A percentile compares a stretch with the other conserved stretches of the same genome.
These are phyloP conservation scores for baker's yeast (Saccharomyces cerevisiae) DNA, from an alignment of 805 yeast genomes.

Conservation along the genomic window DNA sequence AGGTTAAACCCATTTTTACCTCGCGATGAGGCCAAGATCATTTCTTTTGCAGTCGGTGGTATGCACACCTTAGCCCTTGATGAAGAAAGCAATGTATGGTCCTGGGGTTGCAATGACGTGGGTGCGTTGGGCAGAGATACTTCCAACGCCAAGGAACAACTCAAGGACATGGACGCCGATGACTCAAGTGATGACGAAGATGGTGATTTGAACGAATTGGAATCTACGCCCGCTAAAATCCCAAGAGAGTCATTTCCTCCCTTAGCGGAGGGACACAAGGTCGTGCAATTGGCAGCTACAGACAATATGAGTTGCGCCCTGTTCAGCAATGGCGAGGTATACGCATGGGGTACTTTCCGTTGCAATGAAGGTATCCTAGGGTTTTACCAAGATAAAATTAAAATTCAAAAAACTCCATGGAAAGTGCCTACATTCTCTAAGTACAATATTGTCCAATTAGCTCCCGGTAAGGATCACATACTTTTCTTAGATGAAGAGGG, in stretches of 20 bases:
- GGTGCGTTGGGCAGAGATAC: conserved; percentile 88
- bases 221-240: conserved; percentile 80
- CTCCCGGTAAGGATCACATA: conserved; percentile 89
- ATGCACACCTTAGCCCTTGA: conserved; percentile 88
- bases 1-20: conserved; percentile 74
- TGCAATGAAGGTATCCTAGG: conserved; percentile 89
- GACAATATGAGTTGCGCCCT: conserved; percentile 83
- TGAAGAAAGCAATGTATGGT: conserved; percentile 72
- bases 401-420: conserved; percentile 59
- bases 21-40: conserved; percentile 57
- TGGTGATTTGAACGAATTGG: conserved; percentile 80
- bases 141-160: conserved; percentile 50
- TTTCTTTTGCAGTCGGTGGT: conserved; percentile 90
- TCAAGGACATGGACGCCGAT: conserved; percentile 60
- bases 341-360: conserved; percentile 97
- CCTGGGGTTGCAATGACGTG: conserved; percentile 97
- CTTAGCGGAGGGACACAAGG: conserved; percentile 36
- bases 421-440: conserved; percentile 42
- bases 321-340: conserved; percentile 75
- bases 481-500: conserved; percentile 79
- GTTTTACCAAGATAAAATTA: conserved; percentile 51
- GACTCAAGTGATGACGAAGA: conserved; percentile 53
- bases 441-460: conserved; percentile 68
- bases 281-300: conserved; percentile 82
- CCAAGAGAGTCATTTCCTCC: conserved; percentile 56